These are phyloP conservation scores for Marsdenia floribunda DNA, from an alignment of 257 asterid genomes.

Conservation along the genomic window DNA sequence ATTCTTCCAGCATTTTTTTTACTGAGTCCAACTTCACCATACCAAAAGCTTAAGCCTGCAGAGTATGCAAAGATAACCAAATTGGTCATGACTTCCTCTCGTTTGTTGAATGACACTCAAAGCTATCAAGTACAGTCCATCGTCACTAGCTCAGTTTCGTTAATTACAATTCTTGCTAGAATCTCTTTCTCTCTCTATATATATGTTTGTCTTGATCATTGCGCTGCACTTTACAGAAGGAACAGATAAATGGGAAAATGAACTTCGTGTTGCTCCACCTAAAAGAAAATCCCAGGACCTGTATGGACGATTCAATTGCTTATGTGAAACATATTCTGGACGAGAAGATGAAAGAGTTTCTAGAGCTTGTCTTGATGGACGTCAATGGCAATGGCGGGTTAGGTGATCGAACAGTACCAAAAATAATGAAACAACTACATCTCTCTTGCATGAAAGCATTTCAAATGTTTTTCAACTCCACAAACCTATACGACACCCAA, in stretches of 20 bases:
- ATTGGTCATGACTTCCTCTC: slow-evolving; percentile 43
- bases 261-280: slow-evolving; percentile 45
- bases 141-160: too few species aligned
- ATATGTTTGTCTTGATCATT: background rate
- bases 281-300: slow-evolving; percentile 25
- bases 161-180: background rate
- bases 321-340: slow-evolving; percentile 24
- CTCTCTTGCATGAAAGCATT: slow-evolving; percentile 43
- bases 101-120: slow-evolving; percentile 49
- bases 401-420: slow-evolving; percentile 21
- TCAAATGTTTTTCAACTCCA: slow-evolving; percentile 49
- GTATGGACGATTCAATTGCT: slow-evolving; percentile 34
- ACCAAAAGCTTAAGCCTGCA: slow-evolving; percentile 5
- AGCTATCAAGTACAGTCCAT: slow-evolving; percentile 43
- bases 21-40: slow-evolving; percentile 12
- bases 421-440: slow-evolving; percentile 37
- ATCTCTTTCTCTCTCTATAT: too few species aligned
- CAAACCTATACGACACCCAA: slow-evolving; percentile 39
- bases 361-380: slow-evolving; percentile 31
- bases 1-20: slow-evolving; percentile 41
- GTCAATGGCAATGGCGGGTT: background rate
- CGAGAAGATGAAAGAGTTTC: slow-evolving; percentile 33
- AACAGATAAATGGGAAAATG: slow-evolving; percentile 45
- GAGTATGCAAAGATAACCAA: slow-evolving; percentile 35
- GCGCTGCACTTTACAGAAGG: slow-evolving; percentile 33